Evolutionary conservation across 2,329 filamentous ascomycete genomes (phyloP).

Genomic region (Aspergillus pseudoglaucus): DNA sequence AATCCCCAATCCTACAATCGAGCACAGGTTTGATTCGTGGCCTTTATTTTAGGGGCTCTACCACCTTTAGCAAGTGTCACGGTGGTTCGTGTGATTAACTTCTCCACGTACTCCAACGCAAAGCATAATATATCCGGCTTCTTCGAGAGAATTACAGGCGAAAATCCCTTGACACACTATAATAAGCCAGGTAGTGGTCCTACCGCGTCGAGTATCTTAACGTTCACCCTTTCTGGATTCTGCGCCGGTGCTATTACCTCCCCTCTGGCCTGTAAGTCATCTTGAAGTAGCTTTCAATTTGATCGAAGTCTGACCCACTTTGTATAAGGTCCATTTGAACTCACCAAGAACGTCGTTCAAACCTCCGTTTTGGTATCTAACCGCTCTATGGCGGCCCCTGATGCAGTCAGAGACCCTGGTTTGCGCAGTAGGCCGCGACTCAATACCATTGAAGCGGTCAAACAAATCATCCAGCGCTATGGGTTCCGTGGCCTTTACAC

Average conservation of each 20-base stretch:
- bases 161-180: conserved; percentile 35
- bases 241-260: conserved; percentile 37
- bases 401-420: conserved; percentile 26
- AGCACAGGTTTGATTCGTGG: background rate
- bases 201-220: conserved; percentile 34
- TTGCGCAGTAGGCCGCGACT: conserved; percentile 35
- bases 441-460: conserved; percentile 37
- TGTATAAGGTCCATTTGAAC: conserved; percentile 39
- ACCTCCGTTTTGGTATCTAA: conserved; percentile 43
- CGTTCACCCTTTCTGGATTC: conserved; percentile 38
- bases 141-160: conserved; percentile 35
- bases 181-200: conserved; percentile 38
- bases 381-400: conserved; percentile 31
- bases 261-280: conserved; percentile 38
- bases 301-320: background rate
- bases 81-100: conserved; percentile 39
- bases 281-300: background rate
- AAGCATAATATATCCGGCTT: conserved; percentile 37
- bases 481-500: conserved; percentile 41
- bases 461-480: conserved; percentile 38
- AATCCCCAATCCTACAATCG: background rate
- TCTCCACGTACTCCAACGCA: conserved; percentile 40
- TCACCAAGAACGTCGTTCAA: conserved; percentile 45
- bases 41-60: conserved; percentile 30
- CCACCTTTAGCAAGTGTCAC: conserved; percentile 42